A percentile compares a stretch with the other conserved stretches of the same genome.
Evolutionary conservation across 768 basidiomycete species (phyloP).

Genomic region (Xerocomellus chrysenteron): DNA sequence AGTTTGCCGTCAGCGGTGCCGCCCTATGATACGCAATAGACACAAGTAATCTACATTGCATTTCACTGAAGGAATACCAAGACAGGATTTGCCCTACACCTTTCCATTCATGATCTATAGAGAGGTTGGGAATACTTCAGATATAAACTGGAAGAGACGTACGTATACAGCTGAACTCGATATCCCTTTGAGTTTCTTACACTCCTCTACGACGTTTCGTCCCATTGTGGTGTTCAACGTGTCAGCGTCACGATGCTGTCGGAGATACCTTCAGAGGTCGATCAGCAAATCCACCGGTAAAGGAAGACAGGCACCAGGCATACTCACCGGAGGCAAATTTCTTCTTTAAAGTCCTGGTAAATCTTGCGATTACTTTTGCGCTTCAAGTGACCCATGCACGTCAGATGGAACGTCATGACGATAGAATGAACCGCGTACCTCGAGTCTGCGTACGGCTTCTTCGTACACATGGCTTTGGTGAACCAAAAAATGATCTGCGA

Average conservation of each 20-base stretch:
- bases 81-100: slow-evolving; percentile 6
- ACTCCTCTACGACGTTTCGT: slow-evolving; percentile 58
- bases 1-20: too few relatives aligned
- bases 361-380: slow-evolving; percentile 74
- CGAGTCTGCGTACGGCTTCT: slow-evolving; percentile 66
- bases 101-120: slow-evolving; percentile 24
- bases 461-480: slow-evolving; percentile 86
- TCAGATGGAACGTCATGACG: background rate
- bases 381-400: slow-evolving; percentile 34
- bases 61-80: background rate
- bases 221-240: slow-evolving; percentile 50
- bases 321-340: slow-evolving; percentile 62
- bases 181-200: slow-evolving; percentile 58
- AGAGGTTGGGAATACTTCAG: background rate
- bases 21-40: too few relatives aligned
- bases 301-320: background rate
- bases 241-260: slow-evolving; percentile 52
- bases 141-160: background rate
- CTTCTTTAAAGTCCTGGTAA: slow-evolving; percentile 77
- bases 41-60: too few relatives aligned
- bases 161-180: slow-evolving; percentile 34
- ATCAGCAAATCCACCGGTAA: background rate
- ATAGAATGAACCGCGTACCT: slow-evolving; percentile 43
- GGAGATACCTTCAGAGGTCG: slow-evolving; percentile 52
- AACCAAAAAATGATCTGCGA: slow-evolving; percentile 84